Evolutionary conservation across 2,329 filamentous ascomycete species (phyloP), one percentile per base, ranked within the genome.

Genomic region (Zymoseptoria passerinii): DNA sequence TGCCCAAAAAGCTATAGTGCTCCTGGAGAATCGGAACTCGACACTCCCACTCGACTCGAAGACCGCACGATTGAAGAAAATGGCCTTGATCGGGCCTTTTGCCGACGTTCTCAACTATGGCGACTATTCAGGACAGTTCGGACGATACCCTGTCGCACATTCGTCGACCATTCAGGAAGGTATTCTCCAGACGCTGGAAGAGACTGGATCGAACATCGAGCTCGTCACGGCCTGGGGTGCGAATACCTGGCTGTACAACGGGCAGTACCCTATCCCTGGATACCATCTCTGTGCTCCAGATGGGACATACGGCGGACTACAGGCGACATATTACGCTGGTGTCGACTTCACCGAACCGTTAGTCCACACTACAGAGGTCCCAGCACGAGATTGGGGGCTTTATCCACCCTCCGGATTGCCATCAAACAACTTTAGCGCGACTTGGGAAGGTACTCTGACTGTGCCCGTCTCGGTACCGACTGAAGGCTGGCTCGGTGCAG

Each of bases 51-150:
- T 63, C 16, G 19, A 55, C 10, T 3, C 50, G 10, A 40, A 35
- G 23, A 23, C 28, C 27, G 23, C 4, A 3, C 18, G 27, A 18
- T 7, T 20, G 18, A 58, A 58, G 23, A 58, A 56, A 18, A 51
- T 63, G 5, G 61, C 59, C 9, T 40, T 63, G n/a, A 56, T 63
- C 28, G 61, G 61, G 23, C 61, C 58, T 4, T 63, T 57, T 44
- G n/a, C 54, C 18, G 61, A 61, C 53, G 50, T 19, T 1, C 50
- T 61, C 28, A 61, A 63, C 48, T 63, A 56, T 18, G 61, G 58
- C n/a, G 61, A 63, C 54, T 63, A 63, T 29, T 53, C 58, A 50
- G 61, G 61, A 18, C 61, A 61, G 35, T 63, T 63, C 29, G 61
- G 61, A 1, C 56, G 59, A 44, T 61, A 59, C 52, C 61, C 61